Conservation (phyloP, 768 basidiomycete genomes). For the Mycena vitilis region DNA sequence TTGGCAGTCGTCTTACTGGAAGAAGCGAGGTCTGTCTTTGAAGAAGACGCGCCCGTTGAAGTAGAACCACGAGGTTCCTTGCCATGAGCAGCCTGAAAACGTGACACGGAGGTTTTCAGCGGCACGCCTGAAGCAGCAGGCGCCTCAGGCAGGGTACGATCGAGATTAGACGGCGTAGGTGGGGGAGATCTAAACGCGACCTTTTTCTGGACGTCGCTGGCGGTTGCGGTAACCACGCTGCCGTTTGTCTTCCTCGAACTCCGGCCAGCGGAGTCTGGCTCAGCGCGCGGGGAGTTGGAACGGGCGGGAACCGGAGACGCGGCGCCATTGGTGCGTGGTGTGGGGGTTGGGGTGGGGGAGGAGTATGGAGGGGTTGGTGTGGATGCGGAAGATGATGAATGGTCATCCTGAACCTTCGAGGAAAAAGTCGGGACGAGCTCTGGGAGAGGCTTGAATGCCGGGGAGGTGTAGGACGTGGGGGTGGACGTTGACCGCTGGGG, state of each 20-base stretch:
- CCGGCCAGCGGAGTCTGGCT: conserved; percentile 45
- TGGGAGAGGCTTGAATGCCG: conserved; percentile 76
- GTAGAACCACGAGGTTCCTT: conserved; percentile 78
- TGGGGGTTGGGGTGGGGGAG: conserved; percentile 48
- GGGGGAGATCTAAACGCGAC: conserved; percentile 89
- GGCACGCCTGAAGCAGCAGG: conserved; percentile 50
- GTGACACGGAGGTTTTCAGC: conserved; percentile 77
- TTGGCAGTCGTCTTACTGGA: conserved; percentile 52
- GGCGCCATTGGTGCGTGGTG: conserved; percentile 38
- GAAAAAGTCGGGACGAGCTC: conserved; percentile 60
- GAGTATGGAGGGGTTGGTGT: conserved; percentile 45
- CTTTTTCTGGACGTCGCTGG: conserved; percentile 78
- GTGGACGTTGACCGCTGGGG: conserved; percentile 52
- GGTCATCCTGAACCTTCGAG: conserved; percentile 49
- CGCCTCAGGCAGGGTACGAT: conserved; percentile 65
- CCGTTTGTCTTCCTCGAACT: conserved; percentile 54
- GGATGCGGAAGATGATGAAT: conserved; percentile 42
- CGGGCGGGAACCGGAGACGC: conserved; percentile 34
- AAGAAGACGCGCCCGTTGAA: conserved; percentile 70
- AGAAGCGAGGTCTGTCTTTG: conserved; percentile 70
- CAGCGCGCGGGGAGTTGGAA: conserved; percentile 38
- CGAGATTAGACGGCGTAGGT: conserved; percentile 70
- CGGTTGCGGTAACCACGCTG: conserved; percentile 39
- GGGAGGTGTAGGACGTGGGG: conserved; percentile 55
- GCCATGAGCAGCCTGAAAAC: conserved; percentile 80